phyloP scores from a whole-genome alignment of 768 basidiomycete species.

The Royoungia palumana region DNA sequence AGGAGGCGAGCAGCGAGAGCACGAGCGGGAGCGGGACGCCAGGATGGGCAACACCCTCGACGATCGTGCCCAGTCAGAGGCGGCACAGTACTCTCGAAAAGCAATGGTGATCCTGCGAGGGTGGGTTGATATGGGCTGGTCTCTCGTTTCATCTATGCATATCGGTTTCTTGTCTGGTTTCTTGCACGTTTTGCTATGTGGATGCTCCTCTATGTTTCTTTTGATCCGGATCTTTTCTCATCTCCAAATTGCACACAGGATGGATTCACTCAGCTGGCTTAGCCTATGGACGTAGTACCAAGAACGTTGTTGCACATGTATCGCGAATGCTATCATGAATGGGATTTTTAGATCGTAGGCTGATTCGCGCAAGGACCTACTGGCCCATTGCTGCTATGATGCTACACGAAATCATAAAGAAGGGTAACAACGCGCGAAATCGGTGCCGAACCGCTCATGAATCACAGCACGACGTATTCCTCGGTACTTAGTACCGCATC shows the following conservation, averaged over 20 bases:
- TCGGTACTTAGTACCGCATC: constrained; percentile 54
- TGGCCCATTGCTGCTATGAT: neutral
- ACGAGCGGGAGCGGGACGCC: neutral
- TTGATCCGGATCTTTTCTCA: neutral
- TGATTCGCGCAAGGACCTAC: neutral
- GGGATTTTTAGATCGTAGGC: neutral
- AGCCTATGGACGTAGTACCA: neutral
- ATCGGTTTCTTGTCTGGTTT: neutral
- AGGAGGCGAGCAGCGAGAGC: neutral
- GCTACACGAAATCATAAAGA: no score
- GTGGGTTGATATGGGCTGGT: neutral
- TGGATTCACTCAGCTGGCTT: neutral
- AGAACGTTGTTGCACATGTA: neutral
- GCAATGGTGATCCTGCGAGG: neutral
- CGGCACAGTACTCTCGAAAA: constrained; percentile 10
- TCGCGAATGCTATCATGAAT: neutral
- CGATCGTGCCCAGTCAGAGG: neutral
- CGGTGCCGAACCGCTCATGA: neutral
- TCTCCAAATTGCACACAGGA: neutral
- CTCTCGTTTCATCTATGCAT: neutral
- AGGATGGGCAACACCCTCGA: neutral
- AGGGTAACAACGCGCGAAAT: no score
- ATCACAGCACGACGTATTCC: constrained; percentile 52
- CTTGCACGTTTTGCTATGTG: neutral
- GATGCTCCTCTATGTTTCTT: neutral